Conservation (phyloP, 805 yeast species). For the Scheffersomyces coipomensis region DNA sequence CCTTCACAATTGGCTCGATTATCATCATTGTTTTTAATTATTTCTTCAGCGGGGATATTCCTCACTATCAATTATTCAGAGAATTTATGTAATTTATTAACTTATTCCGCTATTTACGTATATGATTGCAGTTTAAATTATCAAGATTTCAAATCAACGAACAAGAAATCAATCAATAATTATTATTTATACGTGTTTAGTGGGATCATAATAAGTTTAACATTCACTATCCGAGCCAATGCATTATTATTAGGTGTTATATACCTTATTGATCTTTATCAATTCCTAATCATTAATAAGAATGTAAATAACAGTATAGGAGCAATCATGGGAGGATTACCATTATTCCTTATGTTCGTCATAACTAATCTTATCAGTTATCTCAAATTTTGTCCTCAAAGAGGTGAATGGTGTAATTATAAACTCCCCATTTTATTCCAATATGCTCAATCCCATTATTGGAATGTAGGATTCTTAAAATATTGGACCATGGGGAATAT, state of each 20-base stretch:
- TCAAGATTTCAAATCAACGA: conserved; percentile 11
- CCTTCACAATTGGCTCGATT: conserved; percentile 20
- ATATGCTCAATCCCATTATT: conserved; percentile 75
- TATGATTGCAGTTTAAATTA: conserved; percentile 38
- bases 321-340: conserved; percentile 55
- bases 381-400: conserved; percentile 58
- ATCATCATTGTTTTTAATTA: conserved; percentile 45
- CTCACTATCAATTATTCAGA: conserved; percentile 76
- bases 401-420: conserved; percentile 76
- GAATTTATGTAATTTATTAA: conserved; percentile 59
- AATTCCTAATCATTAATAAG: conserved; percentile 13
- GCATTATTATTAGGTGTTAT: conserved; percentile 69
- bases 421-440: conserved; percentile 59
- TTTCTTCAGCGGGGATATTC: conserved; percentile 84
- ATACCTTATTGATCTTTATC: conserved; percentile 56
- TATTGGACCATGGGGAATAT: conserved; percentile 84
- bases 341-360: conserved; percentile 47
- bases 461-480: conserved; percentile 78
- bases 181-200: conserved; percentile 37
- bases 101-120: conserved; percentile 54
- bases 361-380: conserved; percentile 55
- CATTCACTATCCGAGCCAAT: conserved; percentile 72
- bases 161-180: conserved; percentile 19
- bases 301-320: conserved; percentile 15
- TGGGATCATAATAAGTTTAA: conserved; percentile 54